Evolutionary conservation across 225 moss, liverwort and hornwort species (phyloP), one percentile per base, ranked within the genome.

Genomic region (Physcomitrellopsis africana): DNA sequence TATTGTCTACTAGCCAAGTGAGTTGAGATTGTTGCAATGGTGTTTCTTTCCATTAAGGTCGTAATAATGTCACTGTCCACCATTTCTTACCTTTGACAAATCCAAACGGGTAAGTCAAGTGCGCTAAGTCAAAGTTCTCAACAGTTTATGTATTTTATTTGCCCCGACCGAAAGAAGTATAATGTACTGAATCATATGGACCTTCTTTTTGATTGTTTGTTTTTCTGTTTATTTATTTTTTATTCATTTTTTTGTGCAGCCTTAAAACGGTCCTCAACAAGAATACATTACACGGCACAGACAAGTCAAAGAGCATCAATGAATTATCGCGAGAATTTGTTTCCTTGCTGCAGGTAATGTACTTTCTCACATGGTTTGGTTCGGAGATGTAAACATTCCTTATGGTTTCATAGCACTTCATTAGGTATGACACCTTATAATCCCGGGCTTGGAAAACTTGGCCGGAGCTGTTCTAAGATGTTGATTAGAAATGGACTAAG

Each of bases 1-100:
- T 87, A 92, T 82, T 99, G 95, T 69, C 77, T 84, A 71, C 74
- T 89, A 72, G 87, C 93, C 70, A 93, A 91, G 93, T 99, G 67
- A 86, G 89, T 84, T n/a, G 12, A 27, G 46, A 45, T 48, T 71
- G 1, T 60, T 68, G 61, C 14, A 15, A 24, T 37, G 45, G 11
- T 10, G 44, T 56, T 58, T 43, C 19, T 72, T 11, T 1, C 26
- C 16, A 54, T 48, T 61, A 47, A 27, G 37, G 53, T 20, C 54
- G 18, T 67, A n/a, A 14, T 52, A 23, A 17, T 53, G 2, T 26
- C 45, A 18, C 12, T n/a, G 26, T 60, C 3, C 14, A 29, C 20
- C 42, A 55, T 43, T 73, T 57, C 9, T 15, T n/a, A 22, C 43
- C 20, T 23, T 52, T 22, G 27, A 49, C 55, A 19, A 29, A 69